phyloP scores from a whole-genome alignment of 208 protist species.

The Leishmania aethiopica region DNA sequence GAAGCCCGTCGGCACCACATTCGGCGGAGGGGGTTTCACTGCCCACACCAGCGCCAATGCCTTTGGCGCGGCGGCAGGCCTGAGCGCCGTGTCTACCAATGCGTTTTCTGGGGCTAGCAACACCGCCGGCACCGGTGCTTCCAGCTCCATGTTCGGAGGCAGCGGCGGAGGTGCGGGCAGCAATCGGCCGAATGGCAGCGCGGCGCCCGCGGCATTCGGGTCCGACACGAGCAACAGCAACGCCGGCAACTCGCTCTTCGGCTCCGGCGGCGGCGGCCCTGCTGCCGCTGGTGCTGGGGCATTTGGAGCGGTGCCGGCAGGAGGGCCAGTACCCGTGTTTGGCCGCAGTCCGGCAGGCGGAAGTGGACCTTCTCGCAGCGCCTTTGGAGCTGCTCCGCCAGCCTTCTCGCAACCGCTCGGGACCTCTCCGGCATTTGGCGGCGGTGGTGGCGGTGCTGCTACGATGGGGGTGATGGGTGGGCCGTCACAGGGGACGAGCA shows the following conservation, averaged over 20 bases:
- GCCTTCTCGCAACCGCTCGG: slow-evolving; percentile 3
- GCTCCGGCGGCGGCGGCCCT: neutral
- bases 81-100: neutral
- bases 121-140: neutral
- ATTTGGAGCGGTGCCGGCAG: slow-evolving; percentile 14
- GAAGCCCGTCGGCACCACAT: neutral
- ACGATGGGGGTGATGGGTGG: neutral
- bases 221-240: neutral
- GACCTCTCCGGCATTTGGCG: slow-evolving; percentile 2
- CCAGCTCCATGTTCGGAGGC: neutral
- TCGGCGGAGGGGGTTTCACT: neutral
- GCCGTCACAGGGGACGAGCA: slow-evolving; percentile 1
- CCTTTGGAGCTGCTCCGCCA: slow-evolving; percentile 17
- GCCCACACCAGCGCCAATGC: neutral
- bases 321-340: neutral
- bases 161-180: neutral
- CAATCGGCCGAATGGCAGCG: neutral
- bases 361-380: neutral
- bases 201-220: neutral
- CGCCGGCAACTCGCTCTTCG: neutral
- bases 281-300: neutral
- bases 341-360: neutral
- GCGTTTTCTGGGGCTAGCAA: neutral
- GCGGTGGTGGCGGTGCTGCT: neutral
- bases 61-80: neutral